Evolutionary conservation across 768 basidiomycete species (phyloP).

Genomic region (Goffeauzyma gilvescens): DNA sequence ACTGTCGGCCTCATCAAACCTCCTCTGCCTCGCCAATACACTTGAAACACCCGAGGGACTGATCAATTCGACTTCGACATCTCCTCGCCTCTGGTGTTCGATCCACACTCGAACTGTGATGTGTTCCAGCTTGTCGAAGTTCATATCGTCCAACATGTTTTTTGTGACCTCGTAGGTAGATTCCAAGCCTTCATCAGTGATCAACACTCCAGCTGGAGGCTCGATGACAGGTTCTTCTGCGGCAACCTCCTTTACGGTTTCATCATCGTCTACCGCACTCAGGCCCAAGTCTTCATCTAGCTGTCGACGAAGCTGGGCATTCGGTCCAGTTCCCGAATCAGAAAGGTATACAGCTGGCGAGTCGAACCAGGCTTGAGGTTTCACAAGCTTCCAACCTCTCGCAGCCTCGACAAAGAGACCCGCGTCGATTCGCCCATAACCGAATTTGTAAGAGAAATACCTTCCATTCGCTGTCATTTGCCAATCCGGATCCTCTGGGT

Average conservation of each 20-base stretch:
- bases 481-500: slow-evolving; percentile 85
- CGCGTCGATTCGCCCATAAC: slow-evolving; percentile 74
- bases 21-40: slow-evolving; percentile 54
- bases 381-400: slow-evolving; percentile 63
- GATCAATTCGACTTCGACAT: slow-evolving; percentile 72
- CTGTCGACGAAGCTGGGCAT: not conserved
- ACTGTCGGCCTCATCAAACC: slow-evolving; percentile 43
- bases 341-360: slow-evolving; percentile 42
- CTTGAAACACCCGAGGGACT: slow-evolving; percentile 76
- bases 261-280: slow-evolving; percentile 40
- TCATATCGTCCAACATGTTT: slow-evolving; percentile 48
- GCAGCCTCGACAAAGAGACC: slow-evolving; percentile 64
- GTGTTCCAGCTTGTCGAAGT: slow-evolving; percentile 79
- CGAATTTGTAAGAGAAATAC: slow-evolving; percentile 76
- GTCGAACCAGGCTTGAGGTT: slow-evolving; percentile 80
- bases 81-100: slow-evolving; percentile 63
- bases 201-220: slow-evolving; percentile 30
- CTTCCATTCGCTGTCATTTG: slow-evolving; percentile 55
- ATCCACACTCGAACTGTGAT: slow-evolving; percentile 87
- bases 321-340: slow-evolving; percentile 2
- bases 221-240: not conserved
- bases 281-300: not conserved
- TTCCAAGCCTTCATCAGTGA: slow-evolving; percentile 45
- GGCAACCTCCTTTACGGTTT: not conserved
- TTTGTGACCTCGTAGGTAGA: slow-evolving; percentile 49